A percentile compares a stretch with the other conserved stretches of the same genome.
Evolutionary conservation across 495 filamentous ascomycete genomes (phyloP).

Genomic region (Podospora pseudoanserina): DNA sequence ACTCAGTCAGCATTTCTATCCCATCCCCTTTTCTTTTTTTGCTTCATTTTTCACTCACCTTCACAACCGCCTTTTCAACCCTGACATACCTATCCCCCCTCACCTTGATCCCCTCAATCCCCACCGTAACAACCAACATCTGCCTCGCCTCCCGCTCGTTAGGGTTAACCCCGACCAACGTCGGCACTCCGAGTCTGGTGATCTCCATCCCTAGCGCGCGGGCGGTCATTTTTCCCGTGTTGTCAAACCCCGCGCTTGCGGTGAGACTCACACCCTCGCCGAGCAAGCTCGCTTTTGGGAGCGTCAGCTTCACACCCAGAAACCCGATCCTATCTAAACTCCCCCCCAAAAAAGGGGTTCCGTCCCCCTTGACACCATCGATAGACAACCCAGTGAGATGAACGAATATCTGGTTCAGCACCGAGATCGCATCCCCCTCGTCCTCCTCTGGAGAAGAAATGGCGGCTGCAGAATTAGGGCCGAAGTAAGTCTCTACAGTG

Average conservation of each 20-base stretch:
- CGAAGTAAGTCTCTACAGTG: slow-evolving; percentile 20
- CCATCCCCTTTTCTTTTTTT: background rate
- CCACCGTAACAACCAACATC: slow-evolving; percentile 52
- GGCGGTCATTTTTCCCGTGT: slow-evolving; percentile 24
- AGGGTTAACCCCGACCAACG: slow-evolving; percentile 57
- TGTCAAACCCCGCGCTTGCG: slow-evolving; percentile 33
- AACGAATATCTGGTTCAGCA: slow-evolving; percentile 11
- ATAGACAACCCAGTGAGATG: slow-evolving; percentile 11
- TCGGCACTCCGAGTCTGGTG: slow-evolving; percentile 49
- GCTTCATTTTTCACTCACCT: slow-evolving; percentile 36
- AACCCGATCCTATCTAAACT: slow-evolving; percentile 30
- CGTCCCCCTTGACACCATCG: background rate
- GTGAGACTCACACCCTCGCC: slow-evolving; percentile 46
- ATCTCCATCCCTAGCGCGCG: slow-evolving; percentile 33
- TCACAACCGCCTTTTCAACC: slow-evolving; percentile 48
- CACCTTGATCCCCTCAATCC: slow-evolving; percentile 45
- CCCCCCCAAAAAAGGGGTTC: slow-evolving; percentile 25
- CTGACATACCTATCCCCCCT: slow-evolving; percentile 43
- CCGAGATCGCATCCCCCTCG: background rate
- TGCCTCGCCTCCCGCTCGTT: slow-evolving; percentile 59
- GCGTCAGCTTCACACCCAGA: slow-evolving; percentile 37
- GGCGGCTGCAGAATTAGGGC: background rate
- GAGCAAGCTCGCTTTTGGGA: slow-evolving; percentile 54
- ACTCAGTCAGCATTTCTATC: slow-evolving; percentile 16
- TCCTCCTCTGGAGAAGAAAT: slow-evolving; percentile 1